Evolutionary conservation across 306 rosid genomes (phyloP).

Genomic region (Fagus crenata): DNA sequence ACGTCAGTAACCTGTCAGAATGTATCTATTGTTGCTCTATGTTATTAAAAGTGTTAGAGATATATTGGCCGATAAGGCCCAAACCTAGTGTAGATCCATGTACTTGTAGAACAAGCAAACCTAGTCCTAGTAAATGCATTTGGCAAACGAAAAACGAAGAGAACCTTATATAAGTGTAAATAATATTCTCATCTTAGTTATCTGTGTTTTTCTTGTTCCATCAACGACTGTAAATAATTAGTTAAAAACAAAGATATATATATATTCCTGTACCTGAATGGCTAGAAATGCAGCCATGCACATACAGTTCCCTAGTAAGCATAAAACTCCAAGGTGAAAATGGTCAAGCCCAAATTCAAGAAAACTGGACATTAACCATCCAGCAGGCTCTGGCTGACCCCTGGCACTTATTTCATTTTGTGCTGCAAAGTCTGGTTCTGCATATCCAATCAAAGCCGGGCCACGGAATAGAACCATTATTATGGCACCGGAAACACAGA

Average conservation of each 20-base stretch:
- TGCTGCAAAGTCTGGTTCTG: slow-evolving; percentile 33
- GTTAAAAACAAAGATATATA: slow-evolving; percentile 8
- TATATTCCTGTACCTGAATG: slow-evolving; percentile 60
- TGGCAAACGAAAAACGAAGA: not conserved
- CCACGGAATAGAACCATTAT: slow-evolving; percentile 86
- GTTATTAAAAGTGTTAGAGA: not conserved
- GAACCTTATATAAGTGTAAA: not conserved
- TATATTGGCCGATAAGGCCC: too few relatives aligned
- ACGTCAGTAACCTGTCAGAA: not conserved
- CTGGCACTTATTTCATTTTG: slow-evolving; percentile 64
- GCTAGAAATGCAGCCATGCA: slow-evolving; percentile 94
- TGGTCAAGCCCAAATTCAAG: slow-evolving; percentile 54
- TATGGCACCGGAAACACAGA: slow-evolving; percentile 86
- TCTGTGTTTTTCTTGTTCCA: slow-evolving; percentile 1
- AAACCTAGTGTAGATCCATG: too few relatives aligned
- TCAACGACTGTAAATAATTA: not conserved
- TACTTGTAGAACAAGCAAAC: too few relatives aligned
- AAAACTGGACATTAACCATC: slow-evolving; percentile 65
- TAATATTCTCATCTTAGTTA: not conserved
- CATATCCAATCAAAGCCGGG: slow-evolving; percentile 56
- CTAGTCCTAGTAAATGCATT: not conserved
- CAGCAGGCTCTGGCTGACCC: slow-evolving; percentile 86
- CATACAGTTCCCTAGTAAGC: slow-evolving; percentile 88
- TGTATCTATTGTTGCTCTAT: too few relatives aligned
- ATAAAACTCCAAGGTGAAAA: slow-evolving; percentile 82